These are phyloP conservation scores for Plasmopara muralis DNA, from an alignment of 352 stramenopile species.

Conservation along the genomic window DNA sequence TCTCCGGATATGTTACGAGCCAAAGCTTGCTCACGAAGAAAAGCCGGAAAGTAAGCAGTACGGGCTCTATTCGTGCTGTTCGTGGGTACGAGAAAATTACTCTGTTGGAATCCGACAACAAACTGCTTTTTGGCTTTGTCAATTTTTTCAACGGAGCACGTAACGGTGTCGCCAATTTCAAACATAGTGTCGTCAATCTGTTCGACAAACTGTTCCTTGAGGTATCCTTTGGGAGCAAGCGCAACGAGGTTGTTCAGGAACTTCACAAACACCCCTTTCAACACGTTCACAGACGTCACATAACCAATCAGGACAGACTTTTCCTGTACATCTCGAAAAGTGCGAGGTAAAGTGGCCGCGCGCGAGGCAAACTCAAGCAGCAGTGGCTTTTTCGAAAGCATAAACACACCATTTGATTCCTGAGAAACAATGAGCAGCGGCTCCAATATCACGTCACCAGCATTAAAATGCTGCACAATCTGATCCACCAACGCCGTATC, in stretches of 20 bases:
- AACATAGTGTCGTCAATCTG: slow-evolving; percentile 70
- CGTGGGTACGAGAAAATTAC: slow-evolving; percentile 23
- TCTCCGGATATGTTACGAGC: slow-evolving; percentile 5
- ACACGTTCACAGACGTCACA: slow-evolving; percentile 68
- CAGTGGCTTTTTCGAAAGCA: slow-evolving; percentile 78
- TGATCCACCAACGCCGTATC: slow-evolving; percentile 68
- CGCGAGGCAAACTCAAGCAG: slow-evolving; percentile 45
- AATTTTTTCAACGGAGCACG: slow-evolving; percentile 73
- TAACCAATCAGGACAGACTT: slow-evolving; percentile 63
- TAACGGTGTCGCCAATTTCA: slow-evolving; percentile 81
- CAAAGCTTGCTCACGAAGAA: slow-evolving; percentile 33
- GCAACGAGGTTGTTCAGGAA: slow-evolving; percentile 85
- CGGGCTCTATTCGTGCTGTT: slow-evolving; percentile 32
- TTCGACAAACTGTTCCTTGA: slow-evolving; percentile 70
- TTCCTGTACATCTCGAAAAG: slow-evolving; percentile 55
- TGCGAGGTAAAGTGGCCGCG: slow-evolving; percentile 37
- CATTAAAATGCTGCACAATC: slow-evolving; percentile 45
- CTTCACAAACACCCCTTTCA: slow-evolving; percentile 80
- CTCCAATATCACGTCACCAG: slow-evolving; percentile 47
- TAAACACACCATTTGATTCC: slow-evolving; percentile 60
- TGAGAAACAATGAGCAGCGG: slow-evolving; percentile 66
- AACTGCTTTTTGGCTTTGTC: slow-evolving; percentile 75
- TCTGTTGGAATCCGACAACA: slow-evolving; percentile 61
- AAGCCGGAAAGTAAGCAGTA: slow-evolving; percentile 50
- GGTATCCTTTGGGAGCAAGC: slow-evolving; percentile 67